Conservation (phyloP, 768 basidiomycete genomes). For the Auricularia sp. region DNA sequence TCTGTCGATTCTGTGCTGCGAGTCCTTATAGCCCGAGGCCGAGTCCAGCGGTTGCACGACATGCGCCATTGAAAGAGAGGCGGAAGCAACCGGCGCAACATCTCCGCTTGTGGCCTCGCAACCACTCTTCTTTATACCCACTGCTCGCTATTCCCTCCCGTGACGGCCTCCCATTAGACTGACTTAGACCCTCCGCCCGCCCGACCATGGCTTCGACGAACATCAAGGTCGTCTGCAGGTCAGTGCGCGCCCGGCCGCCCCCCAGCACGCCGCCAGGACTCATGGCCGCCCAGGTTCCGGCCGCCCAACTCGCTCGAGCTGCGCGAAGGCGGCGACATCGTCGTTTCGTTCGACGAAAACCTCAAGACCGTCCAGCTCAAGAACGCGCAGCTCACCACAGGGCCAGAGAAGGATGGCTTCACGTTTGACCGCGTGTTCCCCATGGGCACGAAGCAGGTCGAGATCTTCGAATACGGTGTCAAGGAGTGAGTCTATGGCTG, state of each 20-base stretch:
- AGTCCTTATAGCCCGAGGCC: conserved; percentile 96
- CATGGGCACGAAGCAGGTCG: conserved; percentile 78
- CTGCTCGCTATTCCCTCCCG: background rate
- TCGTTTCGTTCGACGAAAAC: conserved; percentile 82
- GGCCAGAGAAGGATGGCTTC: conserved; percentile 94
- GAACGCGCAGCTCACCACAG: conserved; percentile 54
- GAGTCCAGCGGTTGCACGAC: conserved; percentile 79
- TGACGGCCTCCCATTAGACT: background rate
- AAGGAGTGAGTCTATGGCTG: conserved; percentile 59
- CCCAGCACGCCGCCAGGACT: background rate
- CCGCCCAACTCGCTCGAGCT: conserved; percentile 87
- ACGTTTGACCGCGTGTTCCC: conserved; percentile 96
- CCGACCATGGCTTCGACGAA: conserved; percentile 65
- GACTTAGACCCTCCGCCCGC: background rate
- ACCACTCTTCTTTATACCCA: background rate
- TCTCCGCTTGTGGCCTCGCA: background rate
- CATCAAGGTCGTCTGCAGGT: conserved; percentile 99
- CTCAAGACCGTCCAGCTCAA: conserved; percentile 75
- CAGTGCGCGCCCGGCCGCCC: conserved; percentile 20
- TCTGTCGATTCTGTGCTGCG: conserved; percentile 71
- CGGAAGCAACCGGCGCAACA: background rate
- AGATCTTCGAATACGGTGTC: conserved; percentile 98
- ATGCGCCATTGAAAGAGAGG: conserved; percentile 54
- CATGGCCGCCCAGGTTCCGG: conserved; percentile 57
- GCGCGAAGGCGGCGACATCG: conserved; percentile 79